phyloP scores from a whole-genome alignment of 306 rosid species.

The Abrus pulchellus region DNA sequence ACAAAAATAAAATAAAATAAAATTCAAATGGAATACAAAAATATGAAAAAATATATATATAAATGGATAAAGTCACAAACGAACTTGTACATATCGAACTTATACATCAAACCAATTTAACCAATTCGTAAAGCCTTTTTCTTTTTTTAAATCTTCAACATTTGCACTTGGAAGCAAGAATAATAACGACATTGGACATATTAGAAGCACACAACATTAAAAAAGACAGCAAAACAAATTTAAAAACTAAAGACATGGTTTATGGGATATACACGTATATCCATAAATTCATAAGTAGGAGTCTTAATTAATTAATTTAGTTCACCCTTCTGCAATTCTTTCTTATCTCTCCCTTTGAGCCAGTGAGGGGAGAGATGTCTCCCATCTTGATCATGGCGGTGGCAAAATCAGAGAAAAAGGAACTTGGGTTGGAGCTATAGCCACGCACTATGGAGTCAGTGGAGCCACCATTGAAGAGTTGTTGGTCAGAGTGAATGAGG shows the following conservation, averaged over 20 bases:
- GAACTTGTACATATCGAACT: neutral
- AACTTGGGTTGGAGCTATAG: conserved; percentile 48
- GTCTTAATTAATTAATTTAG: neutral
- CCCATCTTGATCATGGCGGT: conserved; percentile 87
- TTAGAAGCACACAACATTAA: no score
- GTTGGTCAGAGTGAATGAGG: conserved; percentile 89
- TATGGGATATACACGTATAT: neutral
- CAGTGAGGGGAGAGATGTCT: conserved; percentile 83
- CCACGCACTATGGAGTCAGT: conserved; percentile 65
- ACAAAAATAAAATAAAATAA: no score
- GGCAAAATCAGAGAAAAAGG: conserved; percentile 68
- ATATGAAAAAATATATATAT: no score
- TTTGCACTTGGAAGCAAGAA: neutral
- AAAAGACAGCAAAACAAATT: neutral
- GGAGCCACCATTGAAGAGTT: conserved; percentile 78
- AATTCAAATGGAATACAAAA: no score
- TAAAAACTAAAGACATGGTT: neutral
- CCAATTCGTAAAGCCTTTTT: neutral
- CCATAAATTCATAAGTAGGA: neutral
- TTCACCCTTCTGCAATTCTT: conserved; percentile 76
- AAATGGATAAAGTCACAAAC: neutral
- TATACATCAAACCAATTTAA: neutral
- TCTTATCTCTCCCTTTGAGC: conserved; percentile 79
- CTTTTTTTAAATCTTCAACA: no score
- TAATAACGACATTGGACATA: neutral